Evolutionary conservation across 805 yeast species (phyloP).

Genomic region (Ogataea paraovalis): DNA sequence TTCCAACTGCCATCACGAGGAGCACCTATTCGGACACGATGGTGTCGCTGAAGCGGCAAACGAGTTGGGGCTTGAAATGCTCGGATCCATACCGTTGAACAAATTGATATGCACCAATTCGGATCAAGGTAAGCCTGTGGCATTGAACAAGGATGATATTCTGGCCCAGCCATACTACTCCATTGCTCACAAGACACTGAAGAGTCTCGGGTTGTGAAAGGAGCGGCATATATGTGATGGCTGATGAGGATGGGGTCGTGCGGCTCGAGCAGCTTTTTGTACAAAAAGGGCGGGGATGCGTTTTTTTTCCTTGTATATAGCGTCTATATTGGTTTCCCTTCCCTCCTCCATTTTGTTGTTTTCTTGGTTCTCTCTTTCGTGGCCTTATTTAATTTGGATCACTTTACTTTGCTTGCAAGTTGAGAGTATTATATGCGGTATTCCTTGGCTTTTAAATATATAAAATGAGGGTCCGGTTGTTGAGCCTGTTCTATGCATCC

Average conservation of each 20-base stretch:
- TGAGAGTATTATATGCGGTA: too few relatives aligned
- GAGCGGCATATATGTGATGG: not conserved
- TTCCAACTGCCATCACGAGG: slow-evolving; percentile 69
- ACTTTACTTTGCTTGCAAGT: too few relatives aligned
- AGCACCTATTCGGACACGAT: slow-evolving; percentile 70
- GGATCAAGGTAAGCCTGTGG: slow-evolving; percentile 65
- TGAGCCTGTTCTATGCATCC: too few relatives aligned
- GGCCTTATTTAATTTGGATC: too few relatives aligned
- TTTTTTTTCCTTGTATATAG: too few relatives aligned
- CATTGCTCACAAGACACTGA: slow-evolving; percentile 41
- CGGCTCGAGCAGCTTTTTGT: too few relatives aligned
- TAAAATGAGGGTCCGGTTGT: too few relatives aligned
- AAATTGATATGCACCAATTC: slow-evolving; percentile 55
- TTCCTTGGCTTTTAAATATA: too few relatives aligned
- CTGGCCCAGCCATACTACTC: slow-evolving; percentile 41
- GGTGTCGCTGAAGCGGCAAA: slow-evolving; percentile 52
- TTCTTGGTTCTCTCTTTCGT: too few relatives aligned
- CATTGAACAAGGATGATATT: slow-evolving; percentile 37
- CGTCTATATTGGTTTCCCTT: too few relatives aligned
- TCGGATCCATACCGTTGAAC: slow-evolving; percentile 68
- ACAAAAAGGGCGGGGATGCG: too few relatives aligned
- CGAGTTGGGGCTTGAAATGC: slow-evolving; percentile 41
- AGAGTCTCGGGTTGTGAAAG: slow-evolving; percentile 11
- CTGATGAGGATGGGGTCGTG: not conserved
- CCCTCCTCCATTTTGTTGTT: too few relatives aligned